Conservation (phyloP, 148 eudicot genomes). For the Camellia granthamiana region DNA sequence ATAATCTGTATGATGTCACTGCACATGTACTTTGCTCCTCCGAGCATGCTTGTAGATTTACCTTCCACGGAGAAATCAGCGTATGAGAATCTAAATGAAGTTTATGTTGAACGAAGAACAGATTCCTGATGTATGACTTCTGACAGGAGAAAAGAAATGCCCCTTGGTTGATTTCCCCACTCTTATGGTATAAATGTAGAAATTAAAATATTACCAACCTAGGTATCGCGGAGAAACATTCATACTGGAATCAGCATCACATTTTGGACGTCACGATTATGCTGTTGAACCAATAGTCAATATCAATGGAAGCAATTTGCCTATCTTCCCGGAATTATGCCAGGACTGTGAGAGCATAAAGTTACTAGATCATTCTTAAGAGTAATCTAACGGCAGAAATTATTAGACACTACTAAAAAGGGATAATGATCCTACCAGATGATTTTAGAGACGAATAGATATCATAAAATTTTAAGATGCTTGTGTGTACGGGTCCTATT, state of each 20-base stretch:
- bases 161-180: not conserved
- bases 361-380: not conserved
- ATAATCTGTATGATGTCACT: conserved; percentile 93
- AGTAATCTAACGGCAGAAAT: not conserved
- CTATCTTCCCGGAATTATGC: not conserved
- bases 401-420: not conserved
- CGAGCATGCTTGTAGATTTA: conserved; percentile 66
- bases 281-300: not conserved
- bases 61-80: conserved; percentile 45
- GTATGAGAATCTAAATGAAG: conserved; percentile 44
- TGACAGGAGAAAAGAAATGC: conserved; percentile 7
- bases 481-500: too few relatives aligned
- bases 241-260: not conserved
- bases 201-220: not conserved
- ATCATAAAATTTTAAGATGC: too few relatives aligned
- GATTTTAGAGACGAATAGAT: too few relatives aligned
- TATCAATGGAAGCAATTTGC: not conserved
- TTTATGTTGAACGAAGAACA: conserved; percentile 53
- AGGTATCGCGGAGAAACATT: not conserved
- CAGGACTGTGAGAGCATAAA: not conserved
- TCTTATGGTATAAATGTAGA: not conserved
- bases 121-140: conserved; percentile 34
- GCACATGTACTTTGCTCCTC: conserved; percentile 89
- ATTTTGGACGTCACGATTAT: not conserved
- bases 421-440: too few relatives aligned